Evolutionary conservation across 176 grass and related monocot genomes (phyloP).

Genomic region (Lolium multiflorum): DNA sequence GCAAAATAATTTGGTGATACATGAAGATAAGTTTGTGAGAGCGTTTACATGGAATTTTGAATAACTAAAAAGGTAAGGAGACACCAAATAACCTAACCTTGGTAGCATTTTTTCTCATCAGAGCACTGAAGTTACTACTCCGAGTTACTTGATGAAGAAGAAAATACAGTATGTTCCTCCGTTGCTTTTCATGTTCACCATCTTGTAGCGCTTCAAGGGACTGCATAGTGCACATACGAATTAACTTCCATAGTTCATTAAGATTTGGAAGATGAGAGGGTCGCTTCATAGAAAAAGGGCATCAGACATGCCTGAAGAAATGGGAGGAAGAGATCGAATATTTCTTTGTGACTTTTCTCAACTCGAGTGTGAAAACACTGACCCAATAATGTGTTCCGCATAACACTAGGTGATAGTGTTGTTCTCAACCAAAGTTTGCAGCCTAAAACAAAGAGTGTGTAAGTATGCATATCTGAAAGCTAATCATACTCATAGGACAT

Average conservation of each 20-base stretch:
- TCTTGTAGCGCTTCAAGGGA: constrained; percentile 97
- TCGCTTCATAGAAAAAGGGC: constrained; percentile 31
- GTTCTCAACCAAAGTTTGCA: constrained; percentile 99
- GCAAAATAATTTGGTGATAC: constrained; percentile 3
- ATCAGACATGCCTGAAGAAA: constrained; percentile 81
- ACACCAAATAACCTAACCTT: constrained; percentile 63
- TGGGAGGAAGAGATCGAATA: constrained; percentile 98
- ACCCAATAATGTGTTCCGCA: constrained; percentile 92
- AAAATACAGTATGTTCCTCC: constrained; percentile 97
- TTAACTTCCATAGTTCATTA: constrained; percentile 42
- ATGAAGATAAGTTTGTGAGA: background rate
- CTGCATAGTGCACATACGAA: constrained; percentile 73
- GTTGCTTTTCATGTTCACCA: constrained; percentile 96
- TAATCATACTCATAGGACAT: constrained; percentile 25
- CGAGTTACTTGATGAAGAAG: constrained; percentile 96
- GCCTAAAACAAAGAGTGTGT: constrained; percentile 55
- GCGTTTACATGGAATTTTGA: constrained; percentile 22
- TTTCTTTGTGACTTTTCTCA: constrained; percentile 99
- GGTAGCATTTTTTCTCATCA: constrained; percentile 88
- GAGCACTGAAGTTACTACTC: constrained; percentile 90
- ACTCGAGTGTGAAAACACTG: constrained; percentile 95
- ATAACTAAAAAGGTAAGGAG: constrained; percentile 41
- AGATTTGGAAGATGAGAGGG: constrained; percentile 13
- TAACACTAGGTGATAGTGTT: constrained; percentile 88
- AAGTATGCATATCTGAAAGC: constrained; percentile 27